Evolutionary conservation across 2,329 filamentous ascomycete species (phyloP).

Genomic region (Ceratocystis diversiconidia): DNA sequence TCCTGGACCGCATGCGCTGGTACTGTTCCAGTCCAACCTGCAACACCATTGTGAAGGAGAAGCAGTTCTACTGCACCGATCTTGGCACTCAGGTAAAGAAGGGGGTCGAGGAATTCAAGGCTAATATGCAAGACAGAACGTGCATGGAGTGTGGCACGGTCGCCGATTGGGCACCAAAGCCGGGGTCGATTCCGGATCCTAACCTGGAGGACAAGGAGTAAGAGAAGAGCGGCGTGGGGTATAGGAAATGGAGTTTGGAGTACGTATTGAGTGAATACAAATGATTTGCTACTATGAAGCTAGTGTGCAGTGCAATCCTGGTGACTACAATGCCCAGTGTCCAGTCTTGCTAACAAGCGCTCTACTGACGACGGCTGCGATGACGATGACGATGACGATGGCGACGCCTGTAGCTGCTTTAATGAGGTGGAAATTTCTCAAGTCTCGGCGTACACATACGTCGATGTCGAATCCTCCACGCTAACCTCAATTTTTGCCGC

Average conservation of each 20-base stretch:
- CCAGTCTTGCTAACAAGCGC: background rate
- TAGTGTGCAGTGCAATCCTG: background rate
- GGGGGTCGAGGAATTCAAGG: constrained; percentile 70
- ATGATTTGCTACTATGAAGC: background rate
- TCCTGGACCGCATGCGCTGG: constrained; percentile 73
- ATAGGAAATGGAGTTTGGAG: background rate
- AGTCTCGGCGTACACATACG: constrained; percentile 65
- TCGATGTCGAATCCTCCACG: constrained; percentile 64
- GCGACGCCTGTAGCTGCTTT: background rate
- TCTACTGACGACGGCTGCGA: background rate
- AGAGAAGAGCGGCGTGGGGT: background rate
- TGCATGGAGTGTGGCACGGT: constrained; percentile 65
- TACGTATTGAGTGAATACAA: background rate
- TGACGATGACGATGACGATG: background rate
- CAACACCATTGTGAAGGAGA: constrained; percentile 64
- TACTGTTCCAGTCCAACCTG: constrained; percentile 57
- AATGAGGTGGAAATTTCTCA: constrained; percentile 29
- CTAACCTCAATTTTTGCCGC: constrained; percentile 72
- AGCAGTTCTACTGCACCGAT: constrained; percentile 74
- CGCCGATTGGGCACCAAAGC: constrained; percentile 54
- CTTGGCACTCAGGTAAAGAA: constrained; percentile 89
- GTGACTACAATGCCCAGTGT: background rate
- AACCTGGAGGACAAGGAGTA: constrained; percentile 31
- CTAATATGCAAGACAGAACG: constrained; percentile 49
- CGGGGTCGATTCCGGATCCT: constrained; percentile 44